These are phyloP conservation scores for Ceratocystiopsis sp. DNA, from an alignment of 2,329 filamentous ascomycete species.

Conservation along the genomic window DNA sequence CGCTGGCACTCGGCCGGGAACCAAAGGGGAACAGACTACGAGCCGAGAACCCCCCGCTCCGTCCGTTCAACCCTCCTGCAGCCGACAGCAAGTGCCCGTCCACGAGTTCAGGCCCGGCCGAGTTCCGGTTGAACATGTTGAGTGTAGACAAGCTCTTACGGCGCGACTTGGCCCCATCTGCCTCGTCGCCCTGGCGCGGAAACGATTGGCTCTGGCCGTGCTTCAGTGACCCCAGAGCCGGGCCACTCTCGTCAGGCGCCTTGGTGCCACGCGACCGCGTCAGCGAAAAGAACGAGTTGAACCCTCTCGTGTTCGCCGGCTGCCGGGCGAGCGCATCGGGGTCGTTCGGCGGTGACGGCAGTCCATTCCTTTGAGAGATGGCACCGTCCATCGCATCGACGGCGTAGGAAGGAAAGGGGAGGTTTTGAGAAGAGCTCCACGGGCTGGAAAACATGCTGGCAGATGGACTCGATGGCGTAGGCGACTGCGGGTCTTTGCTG, in stretches of 20 bases:
- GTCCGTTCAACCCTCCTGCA: constrained; percentile 1
- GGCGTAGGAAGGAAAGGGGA: constrained; percentile 34
- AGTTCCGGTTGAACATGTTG: constrained; percentile 38
- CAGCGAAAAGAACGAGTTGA: constrained; percentile 36
- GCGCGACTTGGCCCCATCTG: constrained; percentile 34
- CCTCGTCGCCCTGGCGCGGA: constrained; percentile 42
- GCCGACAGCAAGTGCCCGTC: constrained; percentile 10
- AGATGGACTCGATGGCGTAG: constrained; percentile 39
- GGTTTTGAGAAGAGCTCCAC: constrained; percentile 39
- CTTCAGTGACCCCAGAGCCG: constrained; percentile 51
- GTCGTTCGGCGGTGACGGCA: constrained; percentile 24
- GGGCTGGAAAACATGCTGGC: constrained; percentile 43
- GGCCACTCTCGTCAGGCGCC: constrained; percentile 40
- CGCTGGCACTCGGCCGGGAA: constrained; percentile 27
- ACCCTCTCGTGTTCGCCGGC: constrained; percentile 19
- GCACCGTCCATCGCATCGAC: constrained; percentile 16
- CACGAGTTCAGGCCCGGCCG: constrained; percentile 26
- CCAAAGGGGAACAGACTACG: constrained; percentile 30
- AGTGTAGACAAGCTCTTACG: constrained; percentile 42
- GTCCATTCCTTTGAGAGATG: constrained; percentile 21
- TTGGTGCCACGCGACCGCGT: constrained; percentile 47
- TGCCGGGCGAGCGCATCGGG: constrained; percentile 6
- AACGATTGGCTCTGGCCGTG: constrained; percentile 62
- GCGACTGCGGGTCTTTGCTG: constrained; percentile 35
- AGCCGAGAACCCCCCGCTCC: constrained; percentile 19